phyloP scores from a whole-genome alignment of 768 basidiomycete species.

The Chalciporus pseudorubinellus region DNA sequence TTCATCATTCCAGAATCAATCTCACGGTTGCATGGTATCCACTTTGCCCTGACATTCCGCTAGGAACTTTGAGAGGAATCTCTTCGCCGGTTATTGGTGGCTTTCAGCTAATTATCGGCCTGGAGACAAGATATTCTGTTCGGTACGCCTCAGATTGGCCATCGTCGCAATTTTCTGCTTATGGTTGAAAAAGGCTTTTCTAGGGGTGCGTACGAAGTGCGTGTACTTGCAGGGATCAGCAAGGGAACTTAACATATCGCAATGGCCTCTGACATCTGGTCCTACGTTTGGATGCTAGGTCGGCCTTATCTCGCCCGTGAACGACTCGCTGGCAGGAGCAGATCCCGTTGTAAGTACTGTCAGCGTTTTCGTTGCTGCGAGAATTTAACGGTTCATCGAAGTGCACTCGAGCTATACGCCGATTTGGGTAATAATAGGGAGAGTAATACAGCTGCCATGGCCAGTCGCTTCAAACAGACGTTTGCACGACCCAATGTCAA shows the following conservation, averaged over 20 bases:
- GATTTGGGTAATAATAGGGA: neutral
- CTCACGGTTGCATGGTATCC: slow-evolving; percentile 32
- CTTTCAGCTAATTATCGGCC: slow-evolving; percentile 30
- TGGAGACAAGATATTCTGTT: slow-evolving; percentile 36
- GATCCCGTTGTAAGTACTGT: slow-evolving; percentile 32
- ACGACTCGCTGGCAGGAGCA: slow-evolving; percentile 36
- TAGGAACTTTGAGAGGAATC: slow-evolving; percentile 27
- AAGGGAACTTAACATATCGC: slow-evolving; percentile 11
- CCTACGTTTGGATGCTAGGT: slow-evolving; percentile 21
- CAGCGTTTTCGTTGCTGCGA: neutral
- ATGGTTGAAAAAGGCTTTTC: slow-evolving; percentile 32
- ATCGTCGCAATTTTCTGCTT: neutral
- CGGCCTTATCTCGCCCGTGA: slow-evolving; percentile 32
- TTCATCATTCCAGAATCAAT: slow-evolving; percentile 26
- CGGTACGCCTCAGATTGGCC: slow-evolving; percentile 16
- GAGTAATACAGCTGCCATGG: slow-evolving; percentile 2
- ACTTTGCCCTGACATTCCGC: no score
- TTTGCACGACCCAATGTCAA: slow-evolving; percentile 22
- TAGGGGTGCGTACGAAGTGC: slow-evolving; percentile 38
- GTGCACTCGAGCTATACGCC: slow-evolving; percentile 32
- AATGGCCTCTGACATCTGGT: neutral
- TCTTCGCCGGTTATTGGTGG: slow-evolving; percentile 33
- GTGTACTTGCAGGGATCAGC: slow-evolving; percentile 33
- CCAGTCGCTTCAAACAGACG: slow-evolving; percentile 24
- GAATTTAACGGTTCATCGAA: neutral